Conservation (phyloP, 2,329 filamentous ascomycete genomes). For the Colletotrichum sp. region DNA sequence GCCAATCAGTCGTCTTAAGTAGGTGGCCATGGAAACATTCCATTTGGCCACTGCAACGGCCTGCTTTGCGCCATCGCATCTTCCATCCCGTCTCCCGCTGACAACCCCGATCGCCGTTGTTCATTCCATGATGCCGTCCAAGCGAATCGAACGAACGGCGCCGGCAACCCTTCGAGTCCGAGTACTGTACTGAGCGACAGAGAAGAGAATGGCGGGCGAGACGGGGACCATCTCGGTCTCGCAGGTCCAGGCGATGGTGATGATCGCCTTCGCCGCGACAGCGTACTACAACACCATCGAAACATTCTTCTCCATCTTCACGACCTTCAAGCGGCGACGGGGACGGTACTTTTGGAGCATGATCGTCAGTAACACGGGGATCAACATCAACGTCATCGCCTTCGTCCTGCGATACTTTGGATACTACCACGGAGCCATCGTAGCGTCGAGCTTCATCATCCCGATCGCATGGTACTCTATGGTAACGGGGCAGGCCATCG, state of each 20-base stretch:
- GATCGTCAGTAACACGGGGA: slow-evolving; percentile 24
- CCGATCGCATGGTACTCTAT: slow-evolving; percentile 42
- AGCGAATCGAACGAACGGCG: neutral
- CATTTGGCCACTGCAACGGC: neutral
- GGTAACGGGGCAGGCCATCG: slow-evolving; percentile 66
- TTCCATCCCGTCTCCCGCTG: slow-evolving; percentile 4
- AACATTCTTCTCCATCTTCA: slow-evolving; percentile 25
- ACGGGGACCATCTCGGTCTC: slow-evolving; percentile 15
- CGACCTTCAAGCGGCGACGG: slow-evolving; percentile 23
- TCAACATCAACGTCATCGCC: slow-evolving; percentile 21
- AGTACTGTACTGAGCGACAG: neutral
- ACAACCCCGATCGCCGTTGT: neutral
- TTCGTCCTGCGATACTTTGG: slow-evolving; percentile 41
- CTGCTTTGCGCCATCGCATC: neutral
- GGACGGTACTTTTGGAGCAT: slow-evolving; percentile 29
- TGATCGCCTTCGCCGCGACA: slow-evolving; percentile 40
- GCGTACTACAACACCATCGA: slow-evolving; percentile 23
- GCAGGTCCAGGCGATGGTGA: slow-evolving; percentile 22
- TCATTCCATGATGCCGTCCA: slow-evolving; percentile 4
- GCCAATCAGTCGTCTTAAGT: neutral
- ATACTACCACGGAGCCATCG: neutral
- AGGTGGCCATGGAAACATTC: neutral
- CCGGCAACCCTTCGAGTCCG: neutral
- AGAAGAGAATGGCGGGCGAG: slow-evolving; percentile 14
- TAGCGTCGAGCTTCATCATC: slow-evolving; percentile 41